phyloP scores from a whole-genome alignment of 768 basidiomycete genomes.

The Tricholomella constricta region DNA sequence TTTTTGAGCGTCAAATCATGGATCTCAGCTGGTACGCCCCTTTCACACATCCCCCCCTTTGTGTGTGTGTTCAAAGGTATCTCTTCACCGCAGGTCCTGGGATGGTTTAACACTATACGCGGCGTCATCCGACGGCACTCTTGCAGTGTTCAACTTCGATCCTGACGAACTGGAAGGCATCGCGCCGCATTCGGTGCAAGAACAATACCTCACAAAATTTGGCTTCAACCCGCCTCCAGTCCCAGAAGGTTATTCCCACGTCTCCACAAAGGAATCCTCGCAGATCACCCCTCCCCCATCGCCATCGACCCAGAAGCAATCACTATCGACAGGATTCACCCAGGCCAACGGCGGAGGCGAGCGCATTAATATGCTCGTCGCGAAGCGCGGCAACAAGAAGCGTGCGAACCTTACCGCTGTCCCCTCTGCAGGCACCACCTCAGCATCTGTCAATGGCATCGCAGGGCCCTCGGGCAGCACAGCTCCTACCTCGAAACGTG shows the following conservation, averaged over 20 bases:
- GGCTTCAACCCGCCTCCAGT: constrained; percentile 69
- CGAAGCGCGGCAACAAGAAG: constrained; percentile 72
- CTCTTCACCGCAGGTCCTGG: constrained; percentile 65
- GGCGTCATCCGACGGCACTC: constrained; percentile 93
- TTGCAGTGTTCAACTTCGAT: constrained; percentile 87
- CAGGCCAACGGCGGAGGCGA: constrained; percentile 49
- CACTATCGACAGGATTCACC: constrained; percentile 29
- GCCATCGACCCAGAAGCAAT: constrained; percentile 30
- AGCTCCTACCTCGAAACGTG: constrained; percentile 37
- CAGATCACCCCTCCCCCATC: constrained; percentile 54
- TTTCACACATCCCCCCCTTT: background rate
- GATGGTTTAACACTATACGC: constrained; percentile 93
- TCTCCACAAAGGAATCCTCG: constrained; percentile 22
- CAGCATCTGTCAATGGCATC: constrained; percentile 15
- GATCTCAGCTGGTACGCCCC: constrained; percentile 88
- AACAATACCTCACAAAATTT: constrained; percentile 81
- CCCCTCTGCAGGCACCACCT: constrained; percentile 24
- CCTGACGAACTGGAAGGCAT: constrained; percentile 80
- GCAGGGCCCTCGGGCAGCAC: constrained; percentile 22
- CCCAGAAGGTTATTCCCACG: constrained; percentile 72
- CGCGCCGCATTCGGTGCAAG: constrained; percentile 70
- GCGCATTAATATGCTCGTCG: constrained; percentile 71
- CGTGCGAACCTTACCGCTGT: constrained; percentile 38
- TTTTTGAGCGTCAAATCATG: constrained; percentile 93
- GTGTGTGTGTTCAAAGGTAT: constrained; percentile 4